Conservation (phyloP, 2,329 filamentous ascomycete species). For the Helminthosporium solani region DNA sequence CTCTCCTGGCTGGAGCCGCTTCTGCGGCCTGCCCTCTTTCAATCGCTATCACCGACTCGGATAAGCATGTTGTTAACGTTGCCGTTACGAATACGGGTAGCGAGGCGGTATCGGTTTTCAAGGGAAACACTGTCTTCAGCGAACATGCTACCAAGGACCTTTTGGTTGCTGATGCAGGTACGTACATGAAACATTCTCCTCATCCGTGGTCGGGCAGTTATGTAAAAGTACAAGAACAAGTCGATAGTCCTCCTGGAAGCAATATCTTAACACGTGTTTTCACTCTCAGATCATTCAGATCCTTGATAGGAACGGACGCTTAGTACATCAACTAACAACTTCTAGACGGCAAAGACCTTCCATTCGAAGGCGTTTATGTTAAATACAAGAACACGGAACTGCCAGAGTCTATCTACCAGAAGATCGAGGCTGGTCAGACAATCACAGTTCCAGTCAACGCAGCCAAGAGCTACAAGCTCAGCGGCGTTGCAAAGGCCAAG, state of each 20-base stretch:
- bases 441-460: conserved; percentile 15
- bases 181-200: no score
- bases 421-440: conserved; percentile 14
- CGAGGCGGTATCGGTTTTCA: conserved; percentile 13
- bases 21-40: conserved; percentile 13
- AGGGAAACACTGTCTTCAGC: conserved; percentile 18
- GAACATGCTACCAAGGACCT: conserved; percentile 15
- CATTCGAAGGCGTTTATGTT: conserved; percentile 14
- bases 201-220: no score
- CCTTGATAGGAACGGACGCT: no score
- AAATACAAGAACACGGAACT: conserved; percentile 16
- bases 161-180: conserved; percentile 16
- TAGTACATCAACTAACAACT: no score
- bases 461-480: conserved; percentile 18
- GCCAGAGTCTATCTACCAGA: conserved; percentile 10
- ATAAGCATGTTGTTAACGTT: conserved; percentile 10
- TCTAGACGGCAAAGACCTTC: conserved; percentile 13
- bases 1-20: conserved; percentile 14
- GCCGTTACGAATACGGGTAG: conserved; percentile 11
- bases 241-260: no score
- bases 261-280: no score
- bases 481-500: conserved; percentile 11
- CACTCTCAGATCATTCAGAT: no score
- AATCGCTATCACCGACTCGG: conserved; percentile 6
- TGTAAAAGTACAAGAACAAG: no score